These are phyloP conservation scores for Ajuga chamaepitys DNA, from an alignment of 257 asterid genomes.

Conservation along the genomic window DNA sequence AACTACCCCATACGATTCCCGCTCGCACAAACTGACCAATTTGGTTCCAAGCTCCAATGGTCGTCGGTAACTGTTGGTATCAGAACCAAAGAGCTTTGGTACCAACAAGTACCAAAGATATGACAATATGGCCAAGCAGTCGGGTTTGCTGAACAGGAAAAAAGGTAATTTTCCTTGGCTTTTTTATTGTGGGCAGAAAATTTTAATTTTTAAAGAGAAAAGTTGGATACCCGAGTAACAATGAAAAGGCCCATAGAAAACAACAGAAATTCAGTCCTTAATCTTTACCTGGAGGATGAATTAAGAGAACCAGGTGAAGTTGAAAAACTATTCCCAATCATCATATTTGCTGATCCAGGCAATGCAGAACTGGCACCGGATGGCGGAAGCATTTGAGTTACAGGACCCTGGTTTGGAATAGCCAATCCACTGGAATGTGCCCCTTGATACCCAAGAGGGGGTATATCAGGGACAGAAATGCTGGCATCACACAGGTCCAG, in stretches of 20 bases:
- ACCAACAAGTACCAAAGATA: no score
- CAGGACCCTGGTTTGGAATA: slow-evolving; percentile 45
- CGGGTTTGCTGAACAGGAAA: no score
- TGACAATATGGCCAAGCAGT: no score
- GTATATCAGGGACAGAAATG: slow-evolving; percentile 47
- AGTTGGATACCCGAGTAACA: no score
- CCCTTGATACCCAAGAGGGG: slow-evolving; percentile 68
- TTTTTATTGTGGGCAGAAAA: no score
- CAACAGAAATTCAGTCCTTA: not conserved
- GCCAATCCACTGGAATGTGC: slow-evolving; percentile 49
- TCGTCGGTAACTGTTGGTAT: no score
- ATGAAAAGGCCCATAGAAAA: not conserved
- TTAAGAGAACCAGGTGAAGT: slow-evolving; percentile 54
- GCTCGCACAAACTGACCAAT: no score
- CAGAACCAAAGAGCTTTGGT: no score
- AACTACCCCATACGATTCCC: no score
- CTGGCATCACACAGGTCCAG: slow-evolving; percentile 71
- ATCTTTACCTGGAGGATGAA: slow-evolving; percentile 61
- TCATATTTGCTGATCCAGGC: slow-evolving; percentile 61
- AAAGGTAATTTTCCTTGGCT: no score
- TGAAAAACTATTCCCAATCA: slow-evolving; percentile 47
- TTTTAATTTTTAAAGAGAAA: no score
- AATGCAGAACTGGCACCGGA: slow-evolving; percentile 47
- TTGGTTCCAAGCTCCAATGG: no score
- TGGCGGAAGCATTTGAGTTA: slow-evolving; percentile 38